Conservation (phyloP, 305 asterid species). For the Caryopteris hybrid region DNA sequence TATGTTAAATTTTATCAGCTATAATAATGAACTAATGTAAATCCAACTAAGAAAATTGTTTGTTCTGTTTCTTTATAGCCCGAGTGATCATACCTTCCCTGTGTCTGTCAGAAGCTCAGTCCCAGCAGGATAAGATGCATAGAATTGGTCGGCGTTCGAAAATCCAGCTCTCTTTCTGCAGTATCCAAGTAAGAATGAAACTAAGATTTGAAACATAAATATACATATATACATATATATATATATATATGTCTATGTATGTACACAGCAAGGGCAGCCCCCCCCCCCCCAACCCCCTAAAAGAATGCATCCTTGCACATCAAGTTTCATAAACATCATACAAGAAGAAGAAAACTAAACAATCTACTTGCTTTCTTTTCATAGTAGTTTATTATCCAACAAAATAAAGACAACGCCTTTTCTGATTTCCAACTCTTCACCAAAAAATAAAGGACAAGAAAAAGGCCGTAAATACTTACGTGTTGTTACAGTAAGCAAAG, state of each 20-base stretch:
- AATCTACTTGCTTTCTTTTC: background rate
- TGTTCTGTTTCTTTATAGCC: background rate
- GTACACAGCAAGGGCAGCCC: no score
- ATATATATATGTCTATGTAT: no score
- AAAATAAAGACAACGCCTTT: background rate
- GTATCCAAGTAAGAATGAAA: constrained; percentile 17
- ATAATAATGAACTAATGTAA: background rate
- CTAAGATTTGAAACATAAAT: background rate
- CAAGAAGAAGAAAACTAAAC: constrained; percentile 2
- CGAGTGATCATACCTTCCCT: constrained; percentile 45
- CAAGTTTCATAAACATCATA: background rate
- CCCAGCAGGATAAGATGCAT: constrained; percentile 93
- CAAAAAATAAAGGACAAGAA: background rate
- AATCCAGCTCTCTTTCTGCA: constrained; percentile 87
- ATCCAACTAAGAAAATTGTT: background rate
- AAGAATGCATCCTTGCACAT: no score
- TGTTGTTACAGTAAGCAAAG: constrained; percentile 75
- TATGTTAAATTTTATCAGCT: background rate
- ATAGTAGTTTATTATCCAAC: background rate
- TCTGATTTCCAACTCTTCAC: background rate
- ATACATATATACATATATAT: no score
- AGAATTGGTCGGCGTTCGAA: constrained; percentile 86
- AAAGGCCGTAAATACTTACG: constrained; percentile 42
- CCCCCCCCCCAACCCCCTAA: no score
- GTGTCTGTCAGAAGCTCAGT: constrained; percentile 82